phyloP scores from a whole-genome alignment of 2,329 filamentous ascomycete species.

The Talaromyces sp. region DNA sequence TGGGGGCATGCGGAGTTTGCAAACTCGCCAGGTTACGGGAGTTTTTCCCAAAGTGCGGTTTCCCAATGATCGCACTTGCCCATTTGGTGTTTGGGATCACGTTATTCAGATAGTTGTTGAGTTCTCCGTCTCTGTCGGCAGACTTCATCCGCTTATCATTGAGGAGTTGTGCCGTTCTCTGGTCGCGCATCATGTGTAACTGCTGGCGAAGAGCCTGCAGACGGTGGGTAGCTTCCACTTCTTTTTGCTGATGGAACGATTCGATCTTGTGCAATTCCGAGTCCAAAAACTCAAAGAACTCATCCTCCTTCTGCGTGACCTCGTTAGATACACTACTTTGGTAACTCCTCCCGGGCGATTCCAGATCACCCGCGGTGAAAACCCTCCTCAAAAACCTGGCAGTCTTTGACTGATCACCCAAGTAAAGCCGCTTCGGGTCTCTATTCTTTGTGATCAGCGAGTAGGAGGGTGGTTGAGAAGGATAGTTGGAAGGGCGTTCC shows the following conservation, averaged over 20 bases:
- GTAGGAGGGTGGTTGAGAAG: slow-evolving; percentile 4
- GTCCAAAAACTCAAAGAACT: slow-evolving; percentile 84
- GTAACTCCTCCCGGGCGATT: slow-evolving; percentile 41
- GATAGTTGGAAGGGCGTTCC: slow-evolving; percentile 4
- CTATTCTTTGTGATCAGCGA: background rate
- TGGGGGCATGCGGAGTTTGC: slow-evolving; percentile 34
- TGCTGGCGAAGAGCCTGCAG: slow-evolving; percentile 70
- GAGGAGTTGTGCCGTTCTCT: slow-evolving; percentile 66
- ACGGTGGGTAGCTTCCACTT: slow-evolving; percentile 72
- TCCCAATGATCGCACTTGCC: slow-evolving; percentile 38
- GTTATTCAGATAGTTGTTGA: slow-evolving; percentile 19
- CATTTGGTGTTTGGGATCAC: slow-evolving; percentile 22
- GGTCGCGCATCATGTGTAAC: slow-evolving; percentile 86
- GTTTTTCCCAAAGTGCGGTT: slow-evolving; percentile 49
- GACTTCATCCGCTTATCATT: slow-evolving; percentile 28
- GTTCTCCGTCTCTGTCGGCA: slow-evolving; percentile 16
- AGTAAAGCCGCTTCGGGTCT: background rate
- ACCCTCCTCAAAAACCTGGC: slow-evolving; percentile 33
- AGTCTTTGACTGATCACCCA: slow-evolving; percentile 12
- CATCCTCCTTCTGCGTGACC: slow-evolving; percentile 66
- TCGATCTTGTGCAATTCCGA: slow-evolving; percentile 86
- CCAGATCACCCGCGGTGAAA: slow-evolving; percentile 30
- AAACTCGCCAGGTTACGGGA: slow-evolving; percentile 45
- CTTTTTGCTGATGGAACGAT: slow-evolving; percentile 79
- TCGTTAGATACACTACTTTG: slow-evolving; percentile 55